These are phyloP conservation scores for Solanum hybrid DNA, from an alignment of 305 asterid genomes.

Conservation along the genomic window DNA sequence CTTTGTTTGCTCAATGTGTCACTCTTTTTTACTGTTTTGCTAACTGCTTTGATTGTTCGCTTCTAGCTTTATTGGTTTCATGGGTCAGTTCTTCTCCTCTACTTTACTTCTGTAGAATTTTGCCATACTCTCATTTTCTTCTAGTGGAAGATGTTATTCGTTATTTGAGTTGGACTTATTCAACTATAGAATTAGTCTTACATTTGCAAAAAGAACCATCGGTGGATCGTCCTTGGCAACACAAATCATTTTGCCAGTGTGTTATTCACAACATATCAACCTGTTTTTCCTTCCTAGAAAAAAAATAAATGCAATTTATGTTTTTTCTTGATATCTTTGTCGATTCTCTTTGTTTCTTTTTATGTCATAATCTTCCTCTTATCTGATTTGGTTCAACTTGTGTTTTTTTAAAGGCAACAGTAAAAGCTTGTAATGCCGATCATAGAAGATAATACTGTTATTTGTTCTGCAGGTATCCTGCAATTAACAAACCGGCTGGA, in stretches of 20 bases:
- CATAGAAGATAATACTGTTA: not conserved
- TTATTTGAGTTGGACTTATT: not conserved
- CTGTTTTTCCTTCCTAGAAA: not conserved
- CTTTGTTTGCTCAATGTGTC: not conserved
- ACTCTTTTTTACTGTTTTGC: not conserved
- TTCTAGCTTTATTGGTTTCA: not conserved
- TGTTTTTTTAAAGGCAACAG: not conserved
- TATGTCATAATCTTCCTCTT: not conserved
- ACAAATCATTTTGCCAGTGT: not conserved
- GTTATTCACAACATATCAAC: not conserved
- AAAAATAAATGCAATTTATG: not conserved
- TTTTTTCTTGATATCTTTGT: not conserved
- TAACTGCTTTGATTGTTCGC: not conserved
- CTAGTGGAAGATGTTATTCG: not conserved
- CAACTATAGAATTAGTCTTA: not conserved
- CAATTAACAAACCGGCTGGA: constrained; percentile 94
- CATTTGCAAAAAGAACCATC: not conserved
- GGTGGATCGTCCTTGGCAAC: not conserved
- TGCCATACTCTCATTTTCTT: not conserved
- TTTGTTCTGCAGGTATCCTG: constrained; percentile 66
- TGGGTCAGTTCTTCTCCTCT: not conserved
- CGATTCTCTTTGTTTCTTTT: not conserved
- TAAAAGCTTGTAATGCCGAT: not conserved
- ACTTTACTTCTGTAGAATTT: not conserved
- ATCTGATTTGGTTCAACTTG: not conserved